Conservation (phyloP, 106 monocot genomes). For the Gastrodia elata region DNA sequence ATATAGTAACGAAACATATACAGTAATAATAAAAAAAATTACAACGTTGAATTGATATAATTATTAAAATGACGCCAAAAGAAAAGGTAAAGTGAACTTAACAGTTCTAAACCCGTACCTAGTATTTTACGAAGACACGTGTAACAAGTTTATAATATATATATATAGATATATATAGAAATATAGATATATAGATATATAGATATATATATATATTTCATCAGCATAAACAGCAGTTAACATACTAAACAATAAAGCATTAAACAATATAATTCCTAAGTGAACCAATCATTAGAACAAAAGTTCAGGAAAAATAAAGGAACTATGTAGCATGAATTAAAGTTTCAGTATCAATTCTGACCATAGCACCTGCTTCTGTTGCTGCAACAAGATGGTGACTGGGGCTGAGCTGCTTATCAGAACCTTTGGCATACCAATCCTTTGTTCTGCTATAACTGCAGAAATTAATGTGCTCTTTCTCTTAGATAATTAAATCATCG, state of each 20-base stretch:
- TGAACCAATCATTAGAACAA: neutral
- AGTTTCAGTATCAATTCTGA: slow-evolving; percentile 19
- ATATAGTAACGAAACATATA: too few species aligned
- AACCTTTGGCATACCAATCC: slow-evolving; percentile 37
- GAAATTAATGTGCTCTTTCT: slow-evolving; percentile 2
- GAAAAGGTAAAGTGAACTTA: neutral
- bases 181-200: neutral
- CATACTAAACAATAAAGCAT: slow-evolving; percentile 1
- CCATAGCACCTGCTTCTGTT: slow-evolving; percentile 83
- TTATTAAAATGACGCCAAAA: neutral
- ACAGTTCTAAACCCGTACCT: neutral
- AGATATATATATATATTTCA: neutral
- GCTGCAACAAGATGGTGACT: slow-evolving; percentile 70
- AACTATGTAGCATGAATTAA: neutral
- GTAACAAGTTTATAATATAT: too few species aligned
- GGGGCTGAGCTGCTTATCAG: slow-evolving; percentile 37
- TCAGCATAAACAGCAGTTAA: neutral
- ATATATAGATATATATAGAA: neutral
- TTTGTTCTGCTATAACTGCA: slow-evolving; percentile 82
- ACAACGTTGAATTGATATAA: neutral
- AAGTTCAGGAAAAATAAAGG: neutral
- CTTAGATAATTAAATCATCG: slow-evolving; percentile 1
- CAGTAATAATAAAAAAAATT: neutral
- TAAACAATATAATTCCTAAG: neutral
- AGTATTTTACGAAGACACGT: neutral